A percentile compares a stretch with the other conserved stretches of the same genome.
Evolutionary conservation across 2,329 filamentous ascomycete genomes (phyloP).

Genomic region (Fusarium coffeatum): DNA sequence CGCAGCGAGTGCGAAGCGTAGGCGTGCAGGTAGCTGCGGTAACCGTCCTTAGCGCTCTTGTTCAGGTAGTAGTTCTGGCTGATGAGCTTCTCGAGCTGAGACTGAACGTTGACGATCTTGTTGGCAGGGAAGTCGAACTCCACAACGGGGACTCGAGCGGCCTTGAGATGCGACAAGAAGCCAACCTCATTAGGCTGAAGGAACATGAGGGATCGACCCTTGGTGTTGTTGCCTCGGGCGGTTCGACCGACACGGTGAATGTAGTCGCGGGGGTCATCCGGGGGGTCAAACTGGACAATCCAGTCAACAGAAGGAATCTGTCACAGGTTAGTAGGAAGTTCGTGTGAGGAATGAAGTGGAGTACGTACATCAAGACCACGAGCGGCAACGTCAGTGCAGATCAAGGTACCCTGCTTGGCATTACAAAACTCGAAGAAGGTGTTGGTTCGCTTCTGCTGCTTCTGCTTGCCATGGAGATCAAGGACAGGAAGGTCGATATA

Average conservation of each 20-base stretch:
- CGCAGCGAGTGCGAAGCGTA: slow-evolving; percentile 79
- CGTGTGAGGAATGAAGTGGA: not conserved
- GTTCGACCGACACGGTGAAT: slow-evolving; percentile 97
- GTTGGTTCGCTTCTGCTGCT: slow-evolving; percentile 98
- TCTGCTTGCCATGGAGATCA: slow-evolving; percentile 92
- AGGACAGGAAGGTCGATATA: slow-evolving; percentile 95
- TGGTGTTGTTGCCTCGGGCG: slow-evolving; percentile 83
- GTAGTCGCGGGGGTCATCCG: slow-evolving; percentile 90
- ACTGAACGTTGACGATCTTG: slow-evolving; percentile 91
- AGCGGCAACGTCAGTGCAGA: slow-evolving; percentile 96
- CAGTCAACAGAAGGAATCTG: slow-evolving; percentile 93
- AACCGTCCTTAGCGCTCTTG: slow-evolving; percentile 82
- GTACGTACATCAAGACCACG: slow-evolving; percentile 83
- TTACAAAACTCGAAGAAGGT: slow-evolving; percentile 95
- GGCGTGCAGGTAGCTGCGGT: slow-evolving; percentile 91
- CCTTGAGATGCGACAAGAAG: slow-evolving; percentile 91
- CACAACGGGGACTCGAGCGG: slow-evolving; percentile 89
- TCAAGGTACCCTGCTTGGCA: slow-evolving; percentile 83
- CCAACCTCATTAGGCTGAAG: slow-evolving; percentile 91
- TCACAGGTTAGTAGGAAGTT: slow-evolving; percentile 22
- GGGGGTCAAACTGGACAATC: slow-evolving; percentile 96
- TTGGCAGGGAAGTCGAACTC: slow-evolving; percentile 95
- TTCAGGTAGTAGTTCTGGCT: slow-evolving; percentile 97
- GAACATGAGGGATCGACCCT: slow-evolving; percentile 92
- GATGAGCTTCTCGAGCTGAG: slow-evolving; percentile 94